Evolutionary conservation across 345 rosid genomes (phyloP).

Genomic region (Bruguiera sexangula): DNA sequence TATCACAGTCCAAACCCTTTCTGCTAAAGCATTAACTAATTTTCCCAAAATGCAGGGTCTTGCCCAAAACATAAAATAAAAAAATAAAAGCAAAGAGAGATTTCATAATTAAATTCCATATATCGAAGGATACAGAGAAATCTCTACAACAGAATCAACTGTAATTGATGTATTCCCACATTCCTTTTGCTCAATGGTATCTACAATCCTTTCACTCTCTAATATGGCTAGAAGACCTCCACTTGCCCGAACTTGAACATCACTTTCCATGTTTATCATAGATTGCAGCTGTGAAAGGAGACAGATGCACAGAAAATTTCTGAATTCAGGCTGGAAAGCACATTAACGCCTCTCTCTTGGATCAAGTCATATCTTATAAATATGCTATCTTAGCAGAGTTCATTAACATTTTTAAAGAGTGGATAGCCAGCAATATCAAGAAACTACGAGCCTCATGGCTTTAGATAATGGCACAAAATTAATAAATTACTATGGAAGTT

Average conservation of each 20-base stretch:
- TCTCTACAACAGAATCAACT: constrained; percentile 69
- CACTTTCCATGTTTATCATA: constrained; percentile 95
- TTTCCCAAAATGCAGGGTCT: too few relatives aligned
- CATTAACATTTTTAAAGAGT: not conserved
- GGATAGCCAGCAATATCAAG: not conserved
- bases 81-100: not conserved
- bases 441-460: not conserved
- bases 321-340: not conserved
- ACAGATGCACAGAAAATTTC: not conserved
- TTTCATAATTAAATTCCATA: constrained; percentile 1
- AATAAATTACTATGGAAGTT: not conserved
- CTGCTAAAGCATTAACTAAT: not conserved
- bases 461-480: too few relatives aligned
- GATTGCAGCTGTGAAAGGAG: constrained; percentile 66
- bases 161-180: constrained; percentile 70
- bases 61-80: not conserved
- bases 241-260: constrained; percentile 83
- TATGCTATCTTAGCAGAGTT: too few relatives aligned
- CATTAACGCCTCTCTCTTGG: not conserved
- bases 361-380: not conserved
- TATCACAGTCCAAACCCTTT: constrained; percentile 16
- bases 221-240: constrained; percentile 95
- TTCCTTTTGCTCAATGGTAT: constrained; percentile 76
- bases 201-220: constrained; percentile 89
- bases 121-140: constrained; percentile 70